Evolutionary conservation across 2,329 filamentous ascomycete species (phyloP), one percentile per base, ranked within the genome.

Genomic region (Torrubiellomyces zombiae): DNA sequence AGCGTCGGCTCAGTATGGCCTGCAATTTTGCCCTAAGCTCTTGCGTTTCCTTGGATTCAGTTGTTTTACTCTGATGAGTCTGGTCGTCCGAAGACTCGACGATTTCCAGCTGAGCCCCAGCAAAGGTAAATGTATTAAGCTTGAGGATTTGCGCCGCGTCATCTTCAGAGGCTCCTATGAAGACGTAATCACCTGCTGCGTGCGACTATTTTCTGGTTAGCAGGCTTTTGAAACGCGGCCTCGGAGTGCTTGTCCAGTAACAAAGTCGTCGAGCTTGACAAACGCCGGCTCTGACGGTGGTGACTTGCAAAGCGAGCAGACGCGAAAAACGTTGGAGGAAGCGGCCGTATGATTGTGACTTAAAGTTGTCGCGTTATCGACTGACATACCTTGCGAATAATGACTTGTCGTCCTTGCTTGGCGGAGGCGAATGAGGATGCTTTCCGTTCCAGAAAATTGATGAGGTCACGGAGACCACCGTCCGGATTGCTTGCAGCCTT

Each of bases 321-420:
- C n/a, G n/a, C n/a, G n/a, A n/a, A n/a, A n/a, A n/a, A 24, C 28
- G 30, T 24, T 25, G 27, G 28, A 30, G 19, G 25, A 21, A 25
- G 24, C 25, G 30, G 18, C 22, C 24, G 28, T 8, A 23, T 21
- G 23, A 26, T 26, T 24, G 22, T 29, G 30, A 26, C 44, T 43
- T 45, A 40, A 38, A 38, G 40, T 31, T n/a, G 29, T 35, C 18
- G 23, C 30, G 43, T 50, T 42, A 44, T 45, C 40, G 35, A 35
- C 33, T 27, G 49, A 77, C 75, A 69, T 78, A 83, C 78, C 73
- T 81, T 80, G 55, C 69, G 72, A 34, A 85, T 72, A 45, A 62
- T 70, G 38, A 79, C 57, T 37, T 58, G 55, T 40, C 63, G 58
- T 41, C 54, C 43, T 44, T 40, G 38, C 23, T 31, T 39, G 30